Evolutionary conservation across 164 flowering plant genomes (phyloP).

Genomic region (Kingdonia uniflora): DNA sequence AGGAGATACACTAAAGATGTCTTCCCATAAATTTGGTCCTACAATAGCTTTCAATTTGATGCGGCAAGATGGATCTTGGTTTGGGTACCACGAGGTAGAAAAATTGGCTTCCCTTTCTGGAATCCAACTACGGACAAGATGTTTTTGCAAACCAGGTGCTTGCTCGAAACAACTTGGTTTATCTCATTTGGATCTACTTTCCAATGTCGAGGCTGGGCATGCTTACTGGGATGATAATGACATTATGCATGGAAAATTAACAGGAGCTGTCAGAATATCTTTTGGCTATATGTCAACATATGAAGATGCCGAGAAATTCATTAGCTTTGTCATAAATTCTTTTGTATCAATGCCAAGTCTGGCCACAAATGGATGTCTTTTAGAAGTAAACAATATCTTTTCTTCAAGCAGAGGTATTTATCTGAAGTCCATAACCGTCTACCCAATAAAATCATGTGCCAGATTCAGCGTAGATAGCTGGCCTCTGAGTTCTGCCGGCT

Average conservation of each 20-base stretch:
- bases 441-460: constrained; percentile 92
- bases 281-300: constrained; percentile 97
- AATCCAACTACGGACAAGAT: constrained; percentile 95
- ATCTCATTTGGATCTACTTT: constrained; percentile 72
- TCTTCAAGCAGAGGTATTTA: constrained; percentile 17
- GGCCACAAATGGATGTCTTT: constrained; percentile 8
- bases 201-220: constrained; percentile 94
- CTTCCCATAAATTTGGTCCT: constrained; percentile 42
- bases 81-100: constrained; percentile 92
- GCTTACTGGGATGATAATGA: constrained; percentile 96
- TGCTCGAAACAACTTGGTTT: constrained; percentile 87
- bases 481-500: constrained; percentile 78
- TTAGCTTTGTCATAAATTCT: constrained; percentile 38
- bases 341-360: constrained; percentile 36
- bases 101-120: constrained; percentile 85
- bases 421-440: constrained; percentile 61
- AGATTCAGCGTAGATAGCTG: constrained; percentile 75
- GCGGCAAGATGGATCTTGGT: constrained; percentile 84
- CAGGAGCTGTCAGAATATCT: constrained; percentile 94
- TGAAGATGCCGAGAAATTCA: constrained; percentile 84
- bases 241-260: constrained; percentile 76
- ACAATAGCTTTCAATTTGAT: constrained; percentile 74
- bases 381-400: constrained; percentile 6
- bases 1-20: constrained; percentile 19
- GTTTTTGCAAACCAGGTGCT: constrained; percentile 99